These are phyloP conservation scores for Xerocomus brunneocitrinus DNA, from an alignment of 768 basidiomycete genomes.

Conservation along the genomic window DNA sequence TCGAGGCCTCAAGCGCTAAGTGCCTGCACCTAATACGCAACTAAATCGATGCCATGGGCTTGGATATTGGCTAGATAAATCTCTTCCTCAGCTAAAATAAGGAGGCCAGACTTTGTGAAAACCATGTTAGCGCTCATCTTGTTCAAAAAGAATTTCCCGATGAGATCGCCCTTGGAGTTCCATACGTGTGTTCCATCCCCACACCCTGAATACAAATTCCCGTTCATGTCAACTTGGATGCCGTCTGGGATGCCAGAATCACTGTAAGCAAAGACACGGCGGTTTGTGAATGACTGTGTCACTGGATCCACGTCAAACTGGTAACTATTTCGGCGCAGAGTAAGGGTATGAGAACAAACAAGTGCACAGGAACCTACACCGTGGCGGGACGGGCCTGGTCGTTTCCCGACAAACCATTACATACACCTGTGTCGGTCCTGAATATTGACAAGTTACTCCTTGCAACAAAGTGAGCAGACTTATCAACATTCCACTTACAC, in stretches of 20 bases:
- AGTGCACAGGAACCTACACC: conserved; percentile 43
- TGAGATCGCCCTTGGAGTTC: conserved; percentile 48
- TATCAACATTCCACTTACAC: conserved; percentile 37
- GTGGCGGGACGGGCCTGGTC: conserved; percentile 63
- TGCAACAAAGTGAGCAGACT: not conserved
- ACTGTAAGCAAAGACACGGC: conserved; percentile 61
- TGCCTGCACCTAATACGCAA: not conserved
- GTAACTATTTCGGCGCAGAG: conserved; percentile 40
- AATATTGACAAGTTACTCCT: conserved; percentile 17
- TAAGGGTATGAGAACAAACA: conserved; percentile 1
- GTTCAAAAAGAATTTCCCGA: conserved; percentile 61
- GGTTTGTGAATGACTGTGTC: conserved; percentile 51
- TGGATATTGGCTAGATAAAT: conserved; percentile 37
- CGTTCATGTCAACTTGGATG: conserved; percentile 55
- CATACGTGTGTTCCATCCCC: conserved; percentile 69
- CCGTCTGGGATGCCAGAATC: conserved; percentile 69
- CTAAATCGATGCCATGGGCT: conserved; percentile 26
- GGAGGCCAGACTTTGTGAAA: conserved; percentile 38
- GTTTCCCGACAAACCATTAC: conserved; percentile 41
- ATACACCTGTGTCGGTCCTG: conserved; percentile 30
- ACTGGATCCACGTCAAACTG: conserved; percentile 60
- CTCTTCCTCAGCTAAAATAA: conserved; percentile 37
- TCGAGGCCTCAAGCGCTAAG: too few species aligned
- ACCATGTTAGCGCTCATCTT: conserved; percentile 34
- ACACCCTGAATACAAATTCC: conserved; percentile 64